Conservation (phyloP, 1,139 yeast species). For the Yamadazyma buinensis region DNA sequence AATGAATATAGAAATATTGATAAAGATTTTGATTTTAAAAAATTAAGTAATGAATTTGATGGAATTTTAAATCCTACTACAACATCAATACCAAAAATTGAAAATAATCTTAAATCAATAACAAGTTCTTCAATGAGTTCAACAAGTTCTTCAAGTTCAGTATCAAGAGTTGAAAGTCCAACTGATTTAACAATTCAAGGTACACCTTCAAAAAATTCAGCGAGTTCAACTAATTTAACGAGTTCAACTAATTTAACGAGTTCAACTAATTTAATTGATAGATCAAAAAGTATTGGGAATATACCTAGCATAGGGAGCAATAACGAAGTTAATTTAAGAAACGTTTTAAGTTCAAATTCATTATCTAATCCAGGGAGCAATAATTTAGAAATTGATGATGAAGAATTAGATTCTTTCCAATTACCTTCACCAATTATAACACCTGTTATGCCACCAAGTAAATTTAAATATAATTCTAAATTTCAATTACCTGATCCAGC, state of each 20-base stretch:
- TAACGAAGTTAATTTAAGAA: no score
- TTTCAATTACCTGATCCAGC: constrained; percentile 45
- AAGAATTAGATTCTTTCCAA: constrained; percentile 17
- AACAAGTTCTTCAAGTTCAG: not conserved
- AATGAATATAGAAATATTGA: constrained; percentile 59
- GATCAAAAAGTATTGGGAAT: not conserved
- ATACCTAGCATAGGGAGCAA: constrained; percentile 6
- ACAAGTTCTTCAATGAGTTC: not conserved
- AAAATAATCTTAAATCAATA: not conserved
- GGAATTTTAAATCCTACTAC: not conserved
- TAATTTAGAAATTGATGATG: no score
- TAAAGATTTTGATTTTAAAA: constrained; percentile 48
- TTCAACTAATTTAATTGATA: not conserved
- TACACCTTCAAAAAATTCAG: not conserved
- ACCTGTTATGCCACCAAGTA: constrained; percentile 37
- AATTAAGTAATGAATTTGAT: constrained; percentile 7
- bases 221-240: not conserved
- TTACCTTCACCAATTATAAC: constrained; percentile 43
- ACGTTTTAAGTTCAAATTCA: no score
- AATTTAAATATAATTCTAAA: constrained; percentile 21
- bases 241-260: no score
- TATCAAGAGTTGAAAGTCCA: not conserved
- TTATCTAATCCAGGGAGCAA: not conserved
- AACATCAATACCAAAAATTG: not conserved
- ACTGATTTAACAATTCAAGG: no score